Base-by-base conservation (phyloP, 768 basidiomycete genomes). In the Daedalea quercina region DNA sequence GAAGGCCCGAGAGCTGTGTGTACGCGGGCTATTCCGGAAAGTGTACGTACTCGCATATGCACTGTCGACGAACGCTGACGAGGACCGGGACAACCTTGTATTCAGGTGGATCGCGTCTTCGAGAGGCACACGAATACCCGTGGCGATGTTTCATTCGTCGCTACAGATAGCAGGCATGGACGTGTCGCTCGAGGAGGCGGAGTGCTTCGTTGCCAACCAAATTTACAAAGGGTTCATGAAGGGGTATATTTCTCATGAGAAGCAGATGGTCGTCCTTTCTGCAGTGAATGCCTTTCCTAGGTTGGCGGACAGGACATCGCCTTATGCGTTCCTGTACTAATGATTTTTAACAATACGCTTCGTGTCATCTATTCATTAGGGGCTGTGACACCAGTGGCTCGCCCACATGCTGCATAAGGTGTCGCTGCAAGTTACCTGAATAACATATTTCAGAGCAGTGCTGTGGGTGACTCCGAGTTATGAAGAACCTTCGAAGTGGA, bases 211-310 rank as follows among this genome's bases (percentile, higher is more conserved):
- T 8, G 93, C 94, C 25, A 94, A 94, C 65, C 88, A 95, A 90
- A 89, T 98, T 42, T 93, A 87, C 72, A 90, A 86, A 71, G 90
- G 89, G 19, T 90, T 85, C 67, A 85, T 98, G 70, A 80, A 89
- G 47, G 96, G 96, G 9, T 99, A 98, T 69, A 94, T 99, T 61
- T 93, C 92, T 47, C 96, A 99, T 63, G 90, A 90, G 64, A 90
- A 89, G 68, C 88, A 90, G 72, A 91, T 87, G 81, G 91, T 97
- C 3, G 96, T 99, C 4, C 67, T 97, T 43, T 84, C 90, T 1
- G 79, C 80, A 57, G 77, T 74, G 22, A 88, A 86, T 62, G 80
- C 92, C 7, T 97, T 96, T 65, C 92, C 94, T 2, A 76, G 76
- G 55, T 67, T 90, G 15, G 79, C 75, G 24, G 87, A 89, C 55